Evolutionary conservation across 225 moss, liverwort and hornwort species (phyloP), one percentile per base, ranked within the genome.

Genomic region (Polytrichum commune): DNA sequence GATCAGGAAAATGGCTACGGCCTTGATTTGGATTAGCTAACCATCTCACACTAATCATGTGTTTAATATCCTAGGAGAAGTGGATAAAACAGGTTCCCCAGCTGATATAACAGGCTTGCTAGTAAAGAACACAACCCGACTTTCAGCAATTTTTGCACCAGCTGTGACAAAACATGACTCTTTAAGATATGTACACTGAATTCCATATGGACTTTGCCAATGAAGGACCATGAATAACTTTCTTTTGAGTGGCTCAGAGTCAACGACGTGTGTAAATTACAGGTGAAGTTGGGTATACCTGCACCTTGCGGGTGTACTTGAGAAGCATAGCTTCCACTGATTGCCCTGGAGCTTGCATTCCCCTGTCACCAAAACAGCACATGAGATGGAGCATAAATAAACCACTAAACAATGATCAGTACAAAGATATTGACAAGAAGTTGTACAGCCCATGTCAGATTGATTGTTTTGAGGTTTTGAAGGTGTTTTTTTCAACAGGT

Each of bases 311-410:
- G 35, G 98, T 89, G 73, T 84, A 91, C 74, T 86, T 87, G 19
- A 98, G 78, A 46, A 98, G 88, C 91, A 98, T 93, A 29, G 95
- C 95, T 80, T 93, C 98, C 32, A 93, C 91, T 63, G 98, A 98
- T 64, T 87, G 90, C 38, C 91, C 93, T 28, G 98, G 95, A 80
- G 90, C 88, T 80, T 93, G 91, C 90, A 98, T 73, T 66, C 92
- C 98, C 63, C 94, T 97, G 82, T 67, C 71, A 56, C 67, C 57
- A 62, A 58, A n/a, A 26, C 10, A 64, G 29, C 9, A 27, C 64
- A 29, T 29, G 25, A 64, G 18, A 13, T 29, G 26, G 60, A 61
- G 6, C 5, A 61, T 61, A 4, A 61, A n/a, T 4, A 26, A 61
- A 23, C 6, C 26, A 61, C 60, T 61, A 23, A 61, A 61, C 26